phyloP scores from a whole-genome alignment of 257 asterid genomes.

The Galeopsis tetrahit region DNA sequence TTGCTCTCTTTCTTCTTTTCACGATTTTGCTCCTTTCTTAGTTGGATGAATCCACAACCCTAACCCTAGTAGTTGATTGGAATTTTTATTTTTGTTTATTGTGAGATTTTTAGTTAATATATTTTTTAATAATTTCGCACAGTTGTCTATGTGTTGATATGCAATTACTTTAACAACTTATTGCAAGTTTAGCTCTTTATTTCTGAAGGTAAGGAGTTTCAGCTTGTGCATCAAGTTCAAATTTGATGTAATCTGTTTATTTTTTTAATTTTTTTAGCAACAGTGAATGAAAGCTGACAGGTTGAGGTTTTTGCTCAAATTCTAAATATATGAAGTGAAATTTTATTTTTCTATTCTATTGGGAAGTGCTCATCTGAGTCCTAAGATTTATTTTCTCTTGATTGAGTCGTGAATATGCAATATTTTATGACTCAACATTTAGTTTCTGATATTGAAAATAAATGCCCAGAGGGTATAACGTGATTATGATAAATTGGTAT shows the following conservation, averaged over 20 bases:
- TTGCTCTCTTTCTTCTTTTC: constrained; percentile 27
- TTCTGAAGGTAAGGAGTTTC: constrained; percentile 1
- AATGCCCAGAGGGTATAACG: constrained; percentile 2
- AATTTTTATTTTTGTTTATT: background rate
- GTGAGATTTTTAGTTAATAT: background rate
- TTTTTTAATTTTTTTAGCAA: background rate
- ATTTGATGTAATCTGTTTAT: background rate
- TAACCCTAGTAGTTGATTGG: constrained; percentile 2
- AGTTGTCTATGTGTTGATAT: constrained; percentile 13
- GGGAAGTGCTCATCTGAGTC: background rate
- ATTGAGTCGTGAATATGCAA: constrained; percentile 13
- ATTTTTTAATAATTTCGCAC: background rate
- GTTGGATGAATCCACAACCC: constrained; percentile 20
- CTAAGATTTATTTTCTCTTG: background rate
- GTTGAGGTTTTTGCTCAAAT: background rate
- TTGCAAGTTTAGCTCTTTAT: background rate
- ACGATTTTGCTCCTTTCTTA: constrained; percentile 1
- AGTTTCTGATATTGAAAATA: background rate
- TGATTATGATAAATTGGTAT: background rate
- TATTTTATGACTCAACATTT: background rate
- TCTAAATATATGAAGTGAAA: background rate
- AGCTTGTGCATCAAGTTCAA: constrained; percentile 7
- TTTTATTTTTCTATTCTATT: constrained; percentile 1
- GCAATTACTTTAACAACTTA: background rate
- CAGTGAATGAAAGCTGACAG: background rate